Evolutionary conservation across 805 yeast genomes (phyloP).

Genomic region (Metschnikowia chrysomelidarum): DNA sequence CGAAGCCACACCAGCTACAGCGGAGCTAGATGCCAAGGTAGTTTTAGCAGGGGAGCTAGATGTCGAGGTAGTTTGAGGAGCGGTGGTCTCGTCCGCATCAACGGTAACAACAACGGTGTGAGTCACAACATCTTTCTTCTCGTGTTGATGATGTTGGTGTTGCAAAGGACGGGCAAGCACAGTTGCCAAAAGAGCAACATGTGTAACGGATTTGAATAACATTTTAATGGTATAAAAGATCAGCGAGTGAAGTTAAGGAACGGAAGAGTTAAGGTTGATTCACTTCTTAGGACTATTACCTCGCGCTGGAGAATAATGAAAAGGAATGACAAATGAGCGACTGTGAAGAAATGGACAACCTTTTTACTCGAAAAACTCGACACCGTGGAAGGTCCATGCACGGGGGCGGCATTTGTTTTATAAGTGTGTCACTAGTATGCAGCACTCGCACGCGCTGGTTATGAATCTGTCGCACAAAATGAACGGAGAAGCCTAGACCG

Average conservation of each 20-base stretch:
- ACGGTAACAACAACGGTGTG: constrained; percentile 52
- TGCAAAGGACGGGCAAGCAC: constrained; percentile 61
- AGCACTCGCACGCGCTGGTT: constrained; percentile 6
- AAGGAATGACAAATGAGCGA: constrained; percentile 32
- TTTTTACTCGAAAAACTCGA: constrained; percentile 13
- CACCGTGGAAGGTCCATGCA: not conserved
- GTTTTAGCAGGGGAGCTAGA: not conserved
- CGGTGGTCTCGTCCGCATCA: constrained; percentile 29
- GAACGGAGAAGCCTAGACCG: constrained; percentile 10
- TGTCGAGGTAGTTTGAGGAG: constrained; percentile 14
- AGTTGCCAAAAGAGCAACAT: constrained; percentile 50
- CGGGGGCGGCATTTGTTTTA: constrained; percentile 5
- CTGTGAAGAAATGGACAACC: constrained; percentile 31
- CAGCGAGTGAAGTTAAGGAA: constrained; percentile 9
- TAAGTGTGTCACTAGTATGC: constrained; percentile 2
- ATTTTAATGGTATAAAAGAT: constrained; percentile 22
- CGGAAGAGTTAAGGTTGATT: constrained; percentile 19
- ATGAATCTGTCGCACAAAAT: constrained; percentile 2
- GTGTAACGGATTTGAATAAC: constrained; percentile 49
- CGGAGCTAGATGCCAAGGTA: too few species aligned
- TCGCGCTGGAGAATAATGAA: not conserved
- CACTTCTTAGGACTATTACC: constrained; percentile 22
- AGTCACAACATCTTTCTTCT: constrained; percentile 55
- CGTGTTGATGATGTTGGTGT: constrained; percentile 49
- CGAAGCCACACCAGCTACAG: too few species aligned